A percentile compares a stretch with the other conserved stretches of the same genome.
These are phyloP conservation scores for Metschnikowia noctiluminum DNA, from an alignment of 805 yeast species.

Conservation along the genomic window DNA sequence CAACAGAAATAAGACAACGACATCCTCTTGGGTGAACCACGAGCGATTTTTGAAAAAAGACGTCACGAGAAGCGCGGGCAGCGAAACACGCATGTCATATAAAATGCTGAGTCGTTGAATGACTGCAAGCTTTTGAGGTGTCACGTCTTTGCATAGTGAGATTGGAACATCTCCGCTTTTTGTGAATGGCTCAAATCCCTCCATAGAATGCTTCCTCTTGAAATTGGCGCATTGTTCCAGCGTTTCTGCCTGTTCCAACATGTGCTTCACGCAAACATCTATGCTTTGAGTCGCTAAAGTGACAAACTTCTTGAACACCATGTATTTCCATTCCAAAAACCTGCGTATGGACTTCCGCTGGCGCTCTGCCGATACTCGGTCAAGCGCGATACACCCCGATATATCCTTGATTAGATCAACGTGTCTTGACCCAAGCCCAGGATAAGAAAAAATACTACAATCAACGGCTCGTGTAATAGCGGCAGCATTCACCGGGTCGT, in stretches of 20 bases:
- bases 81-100: constrained; percentile 4
- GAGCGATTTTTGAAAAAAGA: constrained; percentile 1
- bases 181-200: constrained; percentile 1
- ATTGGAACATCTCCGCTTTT: neutral
- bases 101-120: constrained; percentile 1
- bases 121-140: neutral
- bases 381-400: constrained; percentile 5
- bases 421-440: constrained; percentile 11
- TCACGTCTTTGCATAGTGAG: neutral
- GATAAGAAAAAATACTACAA: constrained; percentile 12
- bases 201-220: constrained; percentile 3
- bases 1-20: neutral
- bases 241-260: constrained; percentile 8
- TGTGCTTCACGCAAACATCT: constrained; percentile 1
- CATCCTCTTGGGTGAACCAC: neutral
- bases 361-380: neutral
- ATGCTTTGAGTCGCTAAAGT: constrained; percentile 4
- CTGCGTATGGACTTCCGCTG: constrained; percentile 5
- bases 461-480: constrained; percentile 9
- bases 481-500: constrained; percentile 4
- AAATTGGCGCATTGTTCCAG: constrained; percentile 3
- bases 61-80: constrained; percentile 4
- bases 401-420: constrained; percentile 7
- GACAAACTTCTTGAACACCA: constrained; percentile 10
- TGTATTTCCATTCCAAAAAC: constrained; percentile 14